These are phyloP conservation scores for Dalbergia cultrata DNA, from an alignment of 306 rosid species.

Conservation along the genomic window DNA sequence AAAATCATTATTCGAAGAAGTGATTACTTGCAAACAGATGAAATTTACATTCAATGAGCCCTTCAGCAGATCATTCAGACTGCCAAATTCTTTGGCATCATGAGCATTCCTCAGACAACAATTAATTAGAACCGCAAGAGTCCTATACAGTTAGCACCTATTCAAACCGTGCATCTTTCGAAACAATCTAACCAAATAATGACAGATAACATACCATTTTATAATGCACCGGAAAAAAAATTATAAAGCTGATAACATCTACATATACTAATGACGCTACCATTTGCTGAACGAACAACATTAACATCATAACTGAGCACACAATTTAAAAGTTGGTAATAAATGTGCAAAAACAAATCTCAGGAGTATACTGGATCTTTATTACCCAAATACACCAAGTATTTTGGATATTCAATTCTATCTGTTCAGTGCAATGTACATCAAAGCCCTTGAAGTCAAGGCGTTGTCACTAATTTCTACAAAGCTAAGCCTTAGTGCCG, in stretches of 20 bases:
- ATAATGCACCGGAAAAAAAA: background rate
- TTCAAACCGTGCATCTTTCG: background rate
- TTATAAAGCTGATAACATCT: conserved; percentile 1
- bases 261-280: conserved; percentile 12
- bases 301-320: conserved; percentile 5
- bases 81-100: background rate
- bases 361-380: conserved; percentile 7
- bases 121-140: background rate
- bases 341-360: conserved; percentile 26
- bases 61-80: background rate
- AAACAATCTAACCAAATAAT: background rate
- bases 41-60: background rate
- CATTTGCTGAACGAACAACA: conserved; percentile 21
- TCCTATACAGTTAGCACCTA: conserved; percentile 8
- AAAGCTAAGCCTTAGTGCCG: conserved; percentile 25
- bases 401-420: conserved; percentile 34
- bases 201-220: conserved; percentile 22
- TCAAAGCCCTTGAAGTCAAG: conserved; percentile 16
- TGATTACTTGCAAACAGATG: background rate
- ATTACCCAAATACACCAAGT: conserved; percentile 34
- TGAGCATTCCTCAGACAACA: conserved; percentile 1
- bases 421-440: conserved; percentile 31
- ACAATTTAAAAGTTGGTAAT: background rate
- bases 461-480: conserved; percentile 35
- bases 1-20: background rate